Base-by-base conservation (phyloP, 768 basidiomycete genomes). In the Amanita rubescens region DNA sequence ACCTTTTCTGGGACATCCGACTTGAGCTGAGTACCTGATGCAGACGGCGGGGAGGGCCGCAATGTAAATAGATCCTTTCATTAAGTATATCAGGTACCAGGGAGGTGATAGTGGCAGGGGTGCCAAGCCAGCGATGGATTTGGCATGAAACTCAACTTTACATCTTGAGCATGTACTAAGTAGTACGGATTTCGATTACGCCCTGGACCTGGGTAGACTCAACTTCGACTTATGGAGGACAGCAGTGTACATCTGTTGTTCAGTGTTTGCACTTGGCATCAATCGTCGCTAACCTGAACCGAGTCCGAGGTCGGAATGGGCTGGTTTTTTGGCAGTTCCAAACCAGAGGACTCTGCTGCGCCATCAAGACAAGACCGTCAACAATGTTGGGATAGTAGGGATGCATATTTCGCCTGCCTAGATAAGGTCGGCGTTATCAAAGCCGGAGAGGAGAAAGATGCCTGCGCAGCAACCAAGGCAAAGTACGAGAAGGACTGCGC, bases 351-450 rank as follows among this genome's bases (percentile, higher is more conserved):
- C 58, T 55, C 49, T 65, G 19, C 68, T 12, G 65, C 74, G 3
- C 67, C 71, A 1, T 78, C 77, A 3, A 71, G 88, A 37, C 71
- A 85, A 63, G 83, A 89, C 60, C 79, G 94, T 6, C 73, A 85
- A 58, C 77, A 77, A 55, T 98, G 94, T 70, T 98, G 94, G 94
- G 84, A 87, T 30, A 69, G 73, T 17, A 74, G 94, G 51, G 93
- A 97, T 66, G 72, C 73, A 2, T 96, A 95, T 66, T 96, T 92
- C 65, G 70, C 73, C 3, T 98, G 94, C 67, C 75, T 97, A 44
- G 90, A 94, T 67, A 69, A 69, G 37, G 76, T 69, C 9, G 75
- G 75, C 33, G 78, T 94, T 15, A 71, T 87, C 30, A 85, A 85
- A 57, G 79, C 91, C 0, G 91, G 91, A 8, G 68, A 70, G 6